Percentiles rank a stretch among this genome's conserved stretches.
Conservation (phyloP, 129 eudicot genomes). For the Escallonia herrerae region DNA sequence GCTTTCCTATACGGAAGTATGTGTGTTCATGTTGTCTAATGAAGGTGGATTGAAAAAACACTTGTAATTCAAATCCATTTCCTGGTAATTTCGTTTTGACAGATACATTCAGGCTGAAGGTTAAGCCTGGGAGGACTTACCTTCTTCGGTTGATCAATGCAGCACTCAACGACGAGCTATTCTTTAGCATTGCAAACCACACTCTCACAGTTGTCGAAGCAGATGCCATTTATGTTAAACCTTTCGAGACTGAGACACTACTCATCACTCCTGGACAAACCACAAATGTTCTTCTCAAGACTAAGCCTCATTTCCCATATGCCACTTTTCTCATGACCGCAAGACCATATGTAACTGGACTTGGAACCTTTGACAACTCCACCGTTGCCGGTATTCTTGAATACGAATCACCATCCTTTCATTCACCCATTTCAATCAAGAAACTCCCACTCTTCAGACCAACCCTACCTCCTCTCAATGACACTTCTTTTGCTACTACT, state of each 20-base stretch:
- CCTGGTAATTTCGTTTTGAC: not conserved
- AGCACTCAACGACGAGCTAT: constrained; percentile 31
- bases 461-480: constrained; percentile 29
- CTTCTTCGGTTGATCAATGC: constrained; percentile 34
- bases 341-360: constrained; percentile 35
- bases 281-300: constrained; percentile 36
- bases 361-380: constrained; percentile 1
- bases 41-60: no score
- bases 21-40: no score
- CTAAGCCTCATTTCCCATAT: constrained; percentile 19
- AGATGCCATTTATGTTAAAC: constrained; percentile 28
- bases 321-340: constrained; percentile 33
- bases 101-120: constrained; percentile 34
- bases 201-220: constrained; percentile 27
- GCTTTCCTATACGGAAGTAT: no score
- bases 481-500: constrained; percentile 26
- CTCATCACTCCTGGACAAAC: constrained; percentile 37
- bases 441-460: constrained; percentile 37
- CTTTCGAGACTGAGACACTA: constrained; percentile 25
- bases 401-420: not conserved
- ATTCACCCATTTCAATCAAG: constrained; percentile 2
- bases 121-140: constrained; percentile 30
- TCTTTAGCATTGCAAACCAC: constrained; percentile 36
- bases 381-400: constrained; percentile 1
- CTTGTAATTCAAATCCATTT: no score